Evolutionary conservation across 805 yeast species (phyloP).

Genomic region (Candida takata): DNA sequence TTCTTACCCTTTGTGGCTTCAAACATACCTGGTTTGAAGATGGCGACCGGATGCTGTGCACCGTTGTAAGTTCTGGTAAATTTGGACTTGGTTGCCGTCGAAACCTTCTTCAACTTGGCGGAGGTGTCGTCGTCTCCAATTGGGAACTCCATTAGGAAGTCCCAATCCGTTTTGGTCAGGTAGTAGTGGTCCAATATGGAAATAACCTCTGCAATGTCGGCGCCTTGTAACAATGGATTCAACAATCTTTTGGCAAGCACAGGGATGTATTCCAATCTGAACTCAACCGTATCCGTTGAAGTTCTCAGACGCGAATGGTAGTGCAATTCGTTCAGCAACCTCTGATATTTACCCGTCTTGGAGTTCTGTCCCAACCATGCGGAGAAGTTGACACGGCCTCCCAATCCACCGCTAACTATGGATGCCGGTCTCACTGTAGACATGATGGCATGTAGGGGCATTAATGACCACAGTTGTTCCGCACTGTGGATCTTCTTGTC

Average conservation of each 20-base stretch:
- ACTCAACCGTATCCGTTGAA: slow-evolving; percentile 64
- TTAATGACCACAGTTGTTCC: slow-evolving; percentile 89
- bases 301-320: slow-evolving; percentile 80
- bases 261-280: slow-evolving; percentile 74
- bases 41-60: slow-evolving; percentile 67
- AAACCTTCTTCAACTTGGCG: slow-evolving; percentile 47
- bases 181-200: slow-evolving; percentile 78
- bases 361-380: slow-evolving; percentile 89
- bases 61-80: slow-evolving; percentile 83
- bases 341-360: slow-evolving; percentile 65
- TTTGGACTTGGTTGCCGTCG: slow-evolving; percentile 73
- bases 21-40: slow-evolving; percentile 11
- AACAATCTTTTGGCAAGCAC: slow-evolving; percentile 49
- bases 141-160: slow-evolving; percentile 73
- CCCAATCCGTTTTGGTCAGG: slow-evolving; percentile 90
- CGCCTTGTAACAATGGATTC: slow-evolving; percentile 50
- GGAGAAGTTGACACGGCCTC: slow-evolving; percentile 71
- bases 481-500: slow-evolving; percentile 79
- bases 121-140: slow-evolving; percentile 54
- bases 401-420: slow-evolving; percentile 62
- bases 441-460: slow-evolving; percentile 85
- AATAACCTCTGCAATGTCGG: slow-evolving; percentile 61
- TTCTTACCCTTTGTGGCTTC: slow-evolving; percentile 21
- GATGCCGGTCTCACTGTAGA: slow-evolving; percentile 80
- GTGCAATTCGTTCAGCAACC: slow-evolving; percentile 81